These are phyloP conservation scores for Rhinocladiella mackenziei DNA, from an alignment of 2,329 filamentous ascomycete species.

Conservation along the genomic window DNA sequence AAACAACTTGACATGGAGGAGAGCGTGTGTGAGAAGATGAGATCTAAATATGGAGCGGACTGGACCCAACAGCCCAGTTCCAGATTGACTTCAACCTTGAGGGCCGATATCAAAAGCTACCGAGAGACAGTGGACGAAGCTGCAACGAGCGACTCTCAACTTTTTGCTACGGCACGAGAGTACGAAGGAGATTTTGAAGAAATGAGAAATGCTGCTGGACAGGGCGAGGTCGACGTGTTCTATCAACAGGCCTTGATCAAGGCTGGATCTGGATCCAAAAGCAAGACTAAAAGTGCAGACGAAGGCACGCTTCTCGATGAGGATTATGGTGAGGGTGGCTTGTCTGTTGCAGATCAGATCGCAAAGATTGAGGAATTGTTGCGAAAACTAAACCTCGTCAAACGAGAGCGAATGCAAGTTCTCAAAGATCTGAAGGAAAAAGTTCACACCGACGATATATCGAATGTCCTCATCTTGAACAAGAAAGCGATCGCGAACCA, in stretches of 20 bases:
- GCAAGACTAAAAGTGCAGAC: slow-evolving; percentile 54
- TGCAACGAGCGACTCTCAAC: slow-evolving; percentile 74
- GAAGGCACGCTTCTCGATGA: slow-evolving; percentile 85
- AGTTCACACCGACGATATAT: slow-evolving; percentile 90
- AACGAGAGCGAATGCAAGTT: slow-evolving; percentile 85
- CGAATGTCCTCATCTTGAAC: slow-evolving; percentile 93
- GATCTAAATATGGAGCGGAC: slow-evolving; percentile 89
- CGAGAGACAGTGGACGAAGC: slow-evolving; percentile 87
- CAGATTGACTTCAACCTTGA: slow-evolving; percentile 78
- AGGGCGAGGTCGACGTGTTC: slow-evolving; percentile 78
- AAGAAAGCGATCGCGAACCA: slow-evolving; percentile 94
- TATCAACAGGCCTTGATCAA: slow-evolving; percentile 85
- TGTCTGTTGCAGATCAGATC: slow-evolving; percentile 86
- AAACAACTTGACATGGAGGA: slow-evolving; percentile 96
- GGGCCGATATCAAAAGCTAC: slow-evolving; percentile 83
- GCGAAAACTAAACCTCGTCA: slow-evolving; percentile 86
- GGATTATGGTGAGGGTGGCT: slow-evolving; percentile 76
- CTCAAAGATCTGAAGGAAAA: slow-evolving; percentile 97
- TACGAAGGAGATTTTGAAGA: slow-evolving; percentile 89
- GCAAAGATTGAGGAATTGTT: slow-evolving; percentile 81
- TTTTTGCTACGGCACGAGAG: slow-evolving; percentile 78
- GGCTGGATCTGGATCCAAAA: slow-evolving; percentile 59
- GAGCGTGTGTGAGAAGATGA: slow-evolving; percentile 98
- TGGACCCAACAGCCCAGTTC: slow-evolving; percentile 98
- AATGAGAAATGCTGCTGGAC: slow-evolving; percentile 85